Conservation (phyloP, 495 filamentous ascomycete genomes). For the Penicillium malachiteum region DNA sequence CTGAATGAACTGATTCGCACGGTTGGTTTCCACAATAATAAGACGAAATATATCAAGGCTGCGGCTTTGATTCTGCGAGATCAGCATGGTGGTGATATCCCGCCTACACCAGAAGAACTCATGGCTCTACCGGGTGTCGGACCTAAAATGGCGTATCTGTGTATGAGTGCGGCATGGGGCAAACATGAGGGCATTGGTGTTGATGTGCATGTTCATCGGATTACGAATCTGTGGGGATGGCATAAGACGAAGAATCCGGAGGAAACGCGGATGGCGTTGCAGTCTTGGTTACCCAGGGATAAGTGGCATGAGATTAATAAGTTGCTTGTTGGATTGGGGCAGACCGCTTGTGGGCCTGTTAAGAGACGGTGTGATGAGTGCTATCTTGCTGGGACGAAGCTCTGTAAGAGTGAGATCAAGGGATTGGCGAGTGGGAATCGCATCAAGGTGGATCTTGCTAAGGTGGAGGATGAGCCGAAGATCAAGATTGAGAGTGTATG, state of each 20-base stretch:
- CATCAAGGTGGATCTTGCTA: conserved; percentile 27
- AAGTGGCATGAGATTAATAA: conserved; percentile 95
- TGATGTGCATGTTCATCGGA: conserved; percentile 75
- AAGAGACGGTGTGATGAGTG: conserved; percentile 81
- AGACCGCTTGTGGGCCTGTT: conserved; percentile 82
- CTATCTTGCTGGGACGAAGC: conserved; percentile 64
- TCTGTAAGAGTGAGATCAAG: conserved; percentile 70
- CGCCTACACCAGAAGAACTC: conserved; percentile 73
- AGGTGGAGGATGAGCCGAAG: conserved; percentile 47
- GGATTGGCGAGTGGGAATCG: conserved; percentile 18
- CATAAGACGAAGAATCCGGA: conserved; percentile 80
- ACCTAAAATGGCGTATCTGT: conserved; percentile 96
- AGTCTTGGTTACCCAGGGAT: conserved; percentile 83
- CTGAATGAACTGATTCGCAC: conserved; percentile 80
- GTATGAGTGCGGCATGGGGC: conserved; percentile 70
- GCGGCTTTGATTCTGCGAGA: conserved; percentile 72
- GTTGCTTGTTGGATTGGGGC: conserved; percentile 86
- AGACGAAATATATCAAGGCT: conserved; percentile 85
- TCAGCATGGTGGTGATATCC: conserved; percentile 73
- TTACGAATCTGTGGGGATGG: conserved; percentile 97
- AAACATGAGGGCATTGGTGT: conserved; percentile 63
- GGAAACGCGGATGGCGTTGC: conserved; percentile 73
- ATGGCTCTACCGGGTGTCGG: conserved; percentile 86
- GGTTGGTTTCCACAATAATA: conserved; percentile 96
- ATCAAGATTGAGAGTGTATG: conserved; percentile 26